phyloP scores from a whole-genome alignment of 495 filamentous ascomycete genomes.

The Astrocystis sublimbata region DNA sequence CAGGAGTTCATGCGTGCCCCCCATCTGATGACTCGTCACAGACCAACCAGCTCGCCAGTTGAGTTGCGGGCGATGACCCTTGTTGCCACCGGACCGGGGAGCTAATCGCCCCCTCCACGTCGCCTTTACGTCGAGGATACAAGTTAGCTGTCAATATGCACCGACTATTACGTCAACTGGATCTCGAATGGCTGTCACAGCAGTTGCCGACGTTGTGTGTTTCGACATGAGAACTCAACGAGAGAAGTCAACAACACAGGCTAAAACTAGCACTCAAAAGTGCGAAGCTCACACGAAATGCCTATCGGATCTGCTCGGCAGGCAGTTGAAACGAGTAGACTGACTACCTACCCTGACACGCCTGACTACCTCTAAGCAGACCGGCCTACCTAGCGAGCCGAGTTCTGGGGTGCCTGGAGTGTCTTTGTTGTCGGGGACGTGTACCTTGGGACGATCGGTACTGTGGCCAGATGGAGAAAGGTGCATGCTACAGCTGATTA shows the following conservation, averaged over 20 bases:
- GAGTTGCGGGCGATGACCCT: not conserved
- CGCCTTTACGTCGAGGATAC: not conserved
- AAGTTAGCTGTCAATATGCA: not conserved
- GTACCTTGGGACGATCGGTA: not conserved
- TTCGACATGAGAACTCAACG: not conserved
- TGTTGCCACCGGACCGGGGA: constrained; percentile 12
- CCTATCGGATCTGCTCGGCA: no score
- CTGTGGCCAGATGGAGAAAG: not conserved
- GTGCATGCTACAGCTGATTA: not conserved
- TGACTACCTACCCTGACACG: not conserved
- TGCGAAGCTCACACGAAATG: no score
- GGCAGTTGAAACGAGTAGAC: not conserved
- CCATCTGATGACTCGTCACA: constrained; percentile 7
- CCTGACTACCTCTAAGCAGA: no score
- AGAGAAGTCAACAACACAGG: not conserved
- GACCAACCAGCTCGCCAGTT: no score
- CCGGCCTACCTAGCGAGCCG: no score
- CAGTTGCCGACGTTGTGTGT: not conserved
- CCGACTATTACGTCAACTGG: constrained; percentile 13
- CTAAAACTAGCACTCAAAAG: not conserved
- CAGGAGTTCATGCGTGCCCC: not conserved
- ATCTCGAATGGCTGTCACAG: not conserved
- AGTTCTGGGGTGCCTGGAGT: no score
- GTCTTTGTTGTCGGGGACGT: not conserved
- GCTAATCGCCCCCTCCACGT: not conserved